Evolutionary conservation across 2,329 filamentous ascomycete genomes (phyloP), one percentile per base, ranked within the genome.

Genomic region (Colletotrichum lini): DNA sequence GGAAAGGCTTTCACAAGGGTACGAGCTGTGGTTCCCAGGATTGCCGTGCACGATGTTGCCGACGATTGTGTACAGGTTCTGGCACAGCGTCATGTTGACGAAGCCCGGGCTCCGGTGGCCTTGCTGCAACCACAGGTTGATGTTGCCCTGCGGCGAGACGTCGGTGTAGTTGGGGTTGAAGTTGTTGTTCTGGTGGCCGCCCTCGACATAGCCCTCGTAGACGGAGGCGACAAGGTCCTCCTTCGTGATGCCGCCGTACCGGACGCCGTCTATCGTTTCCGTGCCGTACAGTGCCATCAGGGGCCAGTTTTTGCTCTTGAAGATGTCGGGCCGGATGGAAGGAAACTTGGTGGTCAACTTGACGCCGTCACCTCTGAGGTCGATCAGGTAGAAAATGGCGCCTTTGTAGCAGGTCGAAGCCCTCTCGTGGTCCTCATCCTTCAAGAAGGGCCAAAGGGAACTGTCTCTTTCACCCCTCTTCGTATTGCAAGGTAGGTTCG

Each of bases 401-500:
- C 38, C 56, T 3, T 66, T 50, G 56, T 66, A 61, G 56, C 64
- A 66, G 13, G 56, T 45, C 7, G 64, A 56, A n/a, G 64, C 44
- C 26, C 56, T 60, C 42, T 10, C 21, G 35, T 66, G 64, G 38
- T 66, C 64, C 2, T 7, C 23, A 16, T 57, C 50, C 0, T 45
- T 45, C 5, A 66, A 26, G 56, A 66, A 66, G 3, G 64, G 64
- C 64, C 64, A 66, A 7, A 66, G 45, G 13, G 64, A 44, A 21
- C 8, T 16, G 13, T 53, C 57, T 61, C 64, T 60, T 15, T 66
- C 10, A 2, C 44, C 44, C 0, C 9, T 23, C 16, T 18, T 12
- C 64, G 61, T 66, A 3, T 52, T 60, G 40, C 64, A 66, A 18
- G 64, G 64, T 15, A 65, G 9, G 40, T 65, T 65, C 3, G 62